Evolutionary conservation across 441 rosid species (phyloP).

Genomic region (Biscutella laevigata): DNA sequence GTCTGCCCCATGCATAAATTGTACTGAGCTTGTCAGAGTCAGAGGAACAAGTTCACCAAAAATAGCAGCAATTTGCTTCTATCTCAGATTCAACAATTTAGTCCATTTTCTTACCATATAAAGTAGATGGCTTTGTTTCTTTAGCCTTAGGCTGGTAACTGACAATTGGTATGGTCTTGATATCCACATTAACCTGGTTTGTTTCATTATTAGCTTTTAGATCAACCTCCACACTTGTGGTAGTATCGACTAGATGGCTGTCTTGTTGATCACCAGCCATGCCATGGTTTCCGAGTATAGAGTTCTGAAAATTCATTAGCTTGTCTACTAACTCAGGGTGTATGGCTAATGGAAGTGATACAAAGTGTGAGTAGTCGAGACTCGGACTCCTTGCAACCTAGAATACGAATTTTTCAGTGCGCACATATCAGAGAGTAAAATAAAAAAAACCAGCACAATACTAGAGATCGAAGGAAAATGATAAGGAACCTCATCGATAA

Average conservation of each 20-base stretch:
- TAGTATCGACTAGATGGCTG: neutral
- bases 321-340: conserved; percentile 67
- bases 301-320: conserved; percentile 64
- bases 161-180: conserved; percentile 44
- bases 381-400: conserved; percentile 60
- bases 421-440: neutral
- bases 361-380: conserved; percentile 78
- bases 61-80: too few relatives aligned
- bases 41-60: neutral
- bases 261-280: conserved; percentile 11
- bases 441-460: neutral
- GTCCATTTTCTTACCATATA: conserved; percentile 38
- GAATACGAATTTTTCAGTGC: conserved; percentile 1
- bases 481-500: conserved; percentile 58
- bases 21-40: conserved; percentile 15
- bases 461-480: neutral
- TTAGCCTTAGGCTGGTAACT: conserved; percentile 51
- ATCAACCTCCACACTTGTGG: conserved; percentile 13
- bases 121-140: conserved; percentile 35
- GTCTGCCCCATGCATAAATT: conserved; percentile 34
- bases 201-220: conserved; percentile 39
- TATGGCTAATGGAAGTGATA: conserved; percentile 84
- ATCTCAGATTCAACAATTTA: neutral
- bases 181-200: conserved; percentile 40
- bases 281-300: conserved; percentile 39